phyloP scores from a whole-genome alignment of 2,329 filamentous ascomycete species.

The Alternaria triticina region DNA sequence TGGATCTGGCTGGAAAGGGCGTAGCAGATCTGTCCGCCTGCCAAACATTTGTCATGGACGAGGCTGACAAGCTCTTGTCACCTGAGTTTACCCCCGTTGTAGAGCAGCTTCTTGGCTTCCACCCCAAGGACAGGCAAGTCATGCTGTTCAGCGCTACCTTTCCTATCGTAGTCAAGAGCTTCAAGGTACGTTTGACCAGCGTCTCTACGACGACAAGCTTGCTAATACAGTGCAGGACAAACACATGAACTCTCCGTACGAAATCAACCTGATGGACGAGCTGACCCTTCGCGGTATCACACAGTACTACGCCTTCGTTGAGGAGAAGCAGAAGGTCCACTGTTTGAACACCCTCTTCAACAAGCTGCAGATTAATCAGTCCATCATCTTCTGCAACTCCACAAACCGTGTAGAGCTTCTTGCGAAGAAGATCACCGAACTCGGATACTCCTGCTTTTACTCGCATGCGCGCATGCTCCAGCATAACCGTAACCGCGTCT shows the following conservation, averaged over 20 bases:
- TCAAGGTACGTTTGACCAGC: conserved; percentile 62
- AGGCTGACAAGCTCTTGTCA: conserved; percentile 96
- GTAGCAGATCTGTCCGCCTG: conserved; percentile 96
- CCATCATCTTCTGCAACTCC: conserved; percentile 99
- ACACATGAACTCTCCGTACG: conserved; percentile 94
- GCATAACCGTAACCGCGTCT: conserved; percentile 94
- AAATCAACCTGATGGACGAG: conserved; percentile 99
- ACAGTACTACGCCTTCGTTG: conserved; percentile 98
- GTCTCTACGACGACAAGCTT: neutral
- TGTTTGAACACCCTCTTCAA: conserved; percentile 99
- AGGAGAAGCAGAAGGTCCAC: conserved; percentile 99
- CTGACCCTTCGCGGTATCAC: conserved; percentile 97
- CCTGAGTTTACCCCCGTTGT: conserved; percentile 97
- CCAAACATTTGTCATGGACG: conserved; percentile 99
- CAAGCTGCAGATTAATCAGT: conserved; percentile 99
- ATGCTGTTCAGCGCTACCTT: conserved; percentile 99
- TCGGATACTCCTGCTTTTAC: conserved; percentile 99
- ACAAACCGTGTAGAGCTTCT: conserved; percentile 97
- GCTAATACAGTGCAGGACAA: conserved; percentile 68
- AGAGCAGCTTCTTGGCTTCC: conserved; percentile 92
- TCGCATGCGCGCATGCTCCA: conserved; percentile 98
- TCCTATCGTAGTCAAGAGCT: conserved; percentile 94
- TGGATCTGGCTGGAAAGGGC: conserved; percentile 94
- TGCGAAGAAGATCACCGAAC: conserved; percentile 98
- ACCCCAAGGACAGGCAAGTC: conserved; percentile 96